phyloP scores from a whole-genome alignment of 2,329 filamentous ascomycete genomes.

The Rhynchosporium secalis region DNA sequence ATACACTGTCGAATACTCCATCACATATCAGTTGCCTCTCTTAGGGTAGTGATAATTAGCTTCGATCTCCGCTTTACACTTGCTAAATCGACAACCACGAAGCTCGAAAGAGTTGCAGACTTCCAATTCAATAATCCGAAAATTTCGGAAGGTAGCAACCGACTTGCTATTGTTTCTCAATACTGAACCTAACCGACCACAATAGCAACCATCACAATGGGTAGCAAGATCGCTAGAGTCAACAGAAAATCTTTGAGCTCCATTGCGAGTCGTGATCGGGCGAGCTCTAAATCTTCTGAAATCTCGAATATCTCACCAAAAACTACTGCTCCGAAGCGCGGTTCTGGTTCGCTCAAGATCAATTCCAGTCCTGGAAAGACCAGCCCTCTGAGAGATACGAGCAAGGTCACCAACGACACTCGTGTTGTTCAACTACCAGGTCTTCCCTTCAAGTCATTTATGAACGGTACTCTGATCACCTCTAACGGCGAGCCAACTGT shows the following conservation, averaged over 20 bases:
- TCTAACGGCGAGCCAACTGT: constrained; percentile 15
- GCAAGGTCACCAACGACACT: not conserved
- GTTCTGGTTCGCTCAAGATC: not conserved
- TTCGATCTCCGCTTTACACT: not conserved
- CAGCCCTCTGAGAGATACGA: not conserved
- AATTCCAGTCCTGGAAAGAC: not conserved
- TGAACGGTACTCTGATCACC: constrained; percentile 18
- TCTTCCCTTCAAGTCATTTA: constrained; percentile 18
- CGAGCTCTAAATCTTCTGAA: not conserved
- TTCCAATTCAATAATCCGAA: not conserved
- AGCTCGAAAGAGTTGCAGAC: not conserved
- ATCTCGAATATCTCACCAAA: constrained; percentile 5
- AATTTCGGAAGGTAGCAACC: not conserved
- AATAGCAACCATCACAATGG: not conserved
- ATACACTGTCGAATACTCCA: not conserved
- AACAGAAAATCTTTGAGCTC: constrained; percentile 7
- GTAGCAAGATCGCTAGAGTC: not conserved
- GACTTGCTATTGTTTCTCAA: not conserved
- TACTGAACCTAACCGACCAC: not conserved
- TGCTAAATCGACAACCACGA: not conserved
- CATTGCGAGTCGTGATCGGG: not conserved
- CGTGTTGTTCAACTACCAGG: not conserved
- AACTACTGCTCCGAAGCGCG: not conserved
- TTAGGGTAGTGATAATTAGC: not conserved
- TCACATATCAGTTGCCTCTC: not conserved